Evolutionary conservation across 2,329 filamentous ascomycete species (phyloP), one percentile per base, ranked within the genome.

Genomic region (Zelopaecilomyces penicillatus): DNA sequence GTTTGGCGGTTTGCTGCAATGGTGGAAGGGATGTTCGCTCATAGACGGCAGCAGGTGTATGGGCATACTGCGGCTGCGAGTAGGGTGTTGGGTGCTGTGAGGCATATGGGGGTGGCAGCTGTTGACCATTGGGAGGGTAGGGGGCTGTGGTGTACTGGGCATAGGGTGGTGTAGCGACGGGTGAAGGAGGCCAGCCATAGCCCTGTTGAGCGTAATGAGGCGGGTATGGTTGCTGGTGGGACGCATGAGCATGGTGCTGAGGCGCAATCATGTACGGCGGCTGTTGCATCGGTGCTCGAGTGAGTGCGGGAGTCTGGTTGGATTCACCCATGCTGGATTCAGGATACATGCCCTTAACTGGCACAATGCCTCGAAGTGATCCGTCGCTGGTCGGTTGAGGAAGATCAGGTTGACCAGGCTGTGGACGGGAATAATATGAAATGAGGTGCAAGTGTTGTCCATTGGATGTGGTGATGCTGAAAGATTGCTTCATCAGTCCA

Each of bases 401-500:
- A 30, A 97, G 74, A 41, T 85, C 85, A 47, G 81, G 76, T 29
- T 82, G 76, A 31, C 80, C 79, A 4, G 85, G 80, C 47, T 87
- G 81, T 29, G 87, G 86, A 45, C 90, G 79, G 4, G 89, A 85
- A 66, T 90, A 97, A 69, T 98, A 98, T 57, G 91, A 96, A 68
- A 98, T 98, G 42, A 98, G 77, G 68, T 98, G 93, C 2, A 98
- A 80, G 62, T 97, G 93, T 57, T 96, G 89, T 52, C 88, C 58
- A 33, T 76, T 82, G 2, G 86, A 88, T 1, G 93, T 97, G 26
- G 90, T 96, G 68, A 98, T 97, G 69, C 91, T 97, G 74, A 97
- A 98, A 0, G 93, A 97, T 67, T 98, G 93, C 76, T 98, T 98
- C 89, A 97, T 96, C 4, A 98, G 76, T 1, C 93, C 93, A 58